Evolutionary conservation across 192 early-diverging fungal species (phyloP).

Genomic region (Gaertneriomyces sp.): DNA sequence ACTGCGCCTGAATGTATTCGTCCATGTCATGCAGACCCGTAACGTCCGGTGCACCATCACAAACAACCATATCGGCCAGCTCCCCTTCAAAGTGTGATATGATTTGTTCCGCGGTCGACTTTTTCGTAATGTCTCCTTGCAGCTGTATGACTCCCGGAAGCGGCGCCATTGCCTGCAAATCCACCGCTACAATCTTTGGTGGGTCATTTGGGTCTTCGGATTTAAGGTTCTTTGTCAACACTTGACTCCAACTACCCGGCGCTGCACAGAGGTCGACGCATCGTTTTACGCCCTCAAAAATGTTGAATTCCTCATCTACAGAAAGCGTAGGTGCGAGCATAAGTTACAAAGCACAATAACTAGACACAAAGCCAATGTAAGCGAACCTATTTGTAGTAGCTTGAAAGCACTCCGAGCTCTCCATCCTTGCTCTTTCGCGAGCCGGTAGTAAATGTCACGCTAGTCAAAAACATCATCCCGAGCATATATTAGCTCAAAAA

Average conservation of each 20-base stretch:
- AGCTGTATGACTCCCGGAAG: conserved; percentile 88
- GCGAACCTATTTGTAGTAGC: conserved; percentile 77
- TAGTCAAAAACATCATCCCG: conserved; percentile 1
- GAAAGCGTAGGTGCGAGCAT: not conserved
- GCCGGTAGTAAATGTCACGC: conserved; percentile 93
- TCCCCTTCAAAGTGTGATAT: conserved; percentile 83
- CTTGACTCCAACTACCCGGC: conserved; percentile 97
- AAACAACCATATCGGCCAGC: conserved; percentile 88
- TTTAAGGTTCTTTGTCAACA: conserved; percentile 45
- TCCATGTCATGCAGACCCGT: conserved; percentile 98
- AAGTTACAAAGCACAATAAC: not conserved
- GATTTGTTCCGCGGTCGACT: conserved; percentile 87
- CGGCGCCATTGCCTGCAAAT: conserved; percentile 96
- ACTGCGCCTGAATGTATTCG: conserved; percentile 98
- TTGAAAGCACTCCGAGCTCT: conserved; percentile 96
- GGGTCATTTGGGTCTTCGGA: conserved; percentile 43
- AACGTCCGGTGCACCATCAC: conserved; percentile 95
- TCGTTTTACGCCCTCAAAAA: conserved; percentile 77
- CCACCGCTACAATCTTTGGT: conserved; percentile 88
- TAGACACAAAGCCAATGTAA: not conserved
- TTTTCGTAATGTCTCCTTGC: conserved; percentile 97
- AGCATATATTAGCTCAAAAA: not conserved
- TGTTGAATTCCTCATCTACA: conserved; percentile 83
- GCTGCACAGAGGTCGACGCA: conserved; percentile 97
- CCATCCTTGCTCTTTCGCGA: conserved; percentile 98